Conservation (phyloP, 139 green algal genomes). For the Mesostigma viride region DNA sequence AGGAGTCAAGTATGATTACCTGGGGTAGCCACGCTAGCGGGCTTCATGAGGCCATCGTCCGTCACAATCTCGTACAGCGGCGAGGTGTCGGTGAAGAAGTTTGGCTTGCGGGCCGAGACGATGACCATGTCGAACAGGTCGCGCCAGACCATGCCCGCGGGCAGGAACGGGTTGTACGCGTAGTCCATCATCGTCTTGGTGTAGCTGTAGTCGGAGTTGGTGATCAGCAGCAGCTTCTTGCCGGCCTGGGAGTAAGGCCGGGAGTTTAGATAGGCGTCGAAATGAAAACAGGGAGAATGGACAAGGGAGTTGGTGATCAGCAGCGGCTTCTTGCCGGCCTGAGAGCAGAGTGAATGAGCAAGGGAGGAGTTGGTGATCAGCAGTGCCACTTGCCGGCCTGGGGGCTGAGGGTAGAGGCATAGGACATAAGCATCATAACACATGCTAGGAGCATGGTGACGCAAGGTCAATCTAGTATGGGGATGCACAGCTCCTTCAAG, state of each 20-base stretch:
- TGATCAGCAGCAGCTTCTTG: slow-evolving; percentile 90
- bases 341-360: too few relatives aligned
- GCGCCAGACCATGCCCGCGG: slow-evolving; percentile 65
- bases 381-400: too few relatives aligned
- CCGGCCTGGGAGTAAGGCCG: slow-evolving; percentile 33
- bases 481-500: too few relatives aligned
- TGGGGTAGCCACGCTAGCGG: slow-evolving; percentile 32
- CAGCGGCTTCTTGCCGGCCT: slow-evolving; percentile 74
- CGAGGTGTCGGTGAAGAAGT: slow-evolving; percentile 76
- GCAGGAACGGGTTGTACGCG: slow-evolving; percentile 70
- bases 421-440: too few relatives aligned
- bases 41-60: slow-evolving; percentile 80
- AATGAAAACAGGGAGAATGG: too few relatives aligned
- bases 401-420: too few relatives aligned
- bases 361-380: slow-evolving; percentile 91
- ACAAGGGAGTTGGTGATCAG: slow-evolving; percentile 91
- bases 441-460: too few relatives aligned
- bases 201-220: slow-evolving; percentile 75
- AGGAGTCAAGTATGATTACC: too few relatives aligned
- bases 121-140: slow-evolving; percentile 95
- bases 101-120: slow-evolving; percentile 78
- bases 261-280: not conserved
- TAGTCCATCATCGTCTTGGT: slow-evolving; percentile 79
- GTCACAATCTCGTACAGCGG: slow-evolving; percentile 75
- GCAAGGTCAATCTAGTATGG: too few relatives aligned